Base-by-base conservation (phyloP, 331 rosid species). In the Cydonia oblonga region DNA sequence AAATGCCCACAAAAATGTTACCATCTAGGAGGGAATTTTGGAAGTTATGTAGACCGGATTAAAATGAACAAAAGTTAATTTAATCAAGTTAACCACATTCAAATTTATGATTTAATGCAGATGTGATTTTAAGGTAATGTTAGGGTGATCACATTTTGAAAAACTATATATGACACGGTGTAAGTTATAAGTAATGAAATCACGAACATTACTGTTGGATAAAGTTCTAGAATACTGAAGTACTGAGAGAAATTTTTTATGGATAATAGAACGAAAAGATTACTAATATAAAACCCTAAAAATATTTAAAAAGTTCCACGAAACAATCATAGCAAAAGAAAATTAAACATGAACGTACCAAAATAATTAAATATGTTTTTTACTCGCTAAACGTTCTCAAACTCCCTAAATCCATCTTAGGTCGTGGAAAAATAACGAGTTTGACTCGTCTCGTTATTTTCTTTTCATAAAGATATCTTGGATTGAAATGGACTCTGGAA, bases 81-180 rank as follows among this genome's bases (percentile, higher is more conserved):
- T 6, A 1, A 5, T 49, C 56, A 23, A 23, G 16, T 11, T 57
- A 57, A 57, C 30, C 30, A 23, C 7, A 11, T 57, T 57, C 63
- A 24, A 25, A 57, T 13, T 57, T 57, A 23, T 57, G 62, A 57
- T 6, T 10, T 7, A 59, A 29, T 26, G 64, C 29, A 12, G 0
- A 11, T 24, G 63, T 12, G 4, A 58, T 22, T 53, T 65, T 20
- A 62, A 0, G 42, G 1, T 16, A 2, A 2, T 6, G 54, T 9
- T 16, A 49, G 9, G 3, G 9, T 1, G 6, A 49, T 49, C 20
- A 16, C 20, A 49, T 49, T 49, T 49, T 49, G 56, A 7, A 49
- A 49, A 1, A 49, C 0, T 7, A 49, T 9, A 49, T 6, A 18
- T 1, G 56, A 5, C 0, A 6, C 4, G 1, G 0, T 1, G 10